These are phyloP conservation scores for Powellomyces hirtus DNA, from an alignment of 192 early-diverging fungal genomes.

Conservation along the genomic window DNA sequence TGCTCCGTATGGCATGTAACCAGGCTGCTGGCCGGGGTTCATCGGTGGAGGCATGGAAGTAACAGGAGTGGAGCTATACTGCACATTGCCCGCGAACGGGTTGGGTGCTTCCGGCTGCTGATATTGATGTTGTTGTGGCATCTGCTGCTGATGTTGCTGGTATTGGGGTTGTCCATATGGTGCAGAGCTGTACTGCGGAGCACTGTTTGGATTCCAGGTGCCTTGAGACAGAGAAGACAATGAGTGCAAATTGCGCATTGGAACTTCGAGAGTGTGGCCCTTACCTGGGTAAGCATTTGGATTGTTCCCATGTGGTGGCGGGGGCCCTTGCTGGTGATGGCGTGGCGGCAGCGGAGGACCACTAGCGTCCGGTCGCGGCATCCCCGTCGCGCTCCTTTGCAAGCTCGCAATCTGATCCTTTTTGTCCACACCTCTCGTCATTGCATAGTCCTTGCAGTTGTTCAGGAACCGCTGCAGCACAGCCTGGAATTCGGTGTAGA, in stretches of 20 bases:
- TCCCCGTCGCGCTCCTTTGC: constrained; percentile 3
- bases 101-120: not conserved
- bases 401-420: constrained; percentile 10
- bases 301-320: not conserved
- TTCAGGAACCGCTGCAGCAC: constrained; percentile 60
- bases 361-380: too few species aligned
- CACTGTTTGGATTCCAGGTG: not conserved
- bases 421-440: constrained; percentile 66
- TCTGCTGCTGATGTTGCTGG: not conserved
- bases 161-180: not conserved
- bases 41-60: constrained; percentile 3
- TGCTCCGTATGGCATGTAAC: not conserved
- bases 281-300: not conserved
- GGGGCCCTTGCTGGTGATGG: not conserved
- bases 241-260: too few species aligned
- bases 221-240: too few species aligned
- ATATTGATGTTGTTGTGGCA: not conserved
- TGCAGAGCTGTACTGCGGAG: not conserved
- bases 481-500: constrained; percentile 68
- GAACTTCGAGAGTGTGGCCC: too few species aligned
- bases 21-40: not conserved
- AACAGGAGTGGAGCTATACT: not conserved
- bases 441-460: constrained; percentile 69
- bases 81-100: not conserved
- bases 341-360: not conserved